Conservation (phyloP, 495 filamentous ascomycete genomes). For the Aspergillus avenaceus region DNA sequence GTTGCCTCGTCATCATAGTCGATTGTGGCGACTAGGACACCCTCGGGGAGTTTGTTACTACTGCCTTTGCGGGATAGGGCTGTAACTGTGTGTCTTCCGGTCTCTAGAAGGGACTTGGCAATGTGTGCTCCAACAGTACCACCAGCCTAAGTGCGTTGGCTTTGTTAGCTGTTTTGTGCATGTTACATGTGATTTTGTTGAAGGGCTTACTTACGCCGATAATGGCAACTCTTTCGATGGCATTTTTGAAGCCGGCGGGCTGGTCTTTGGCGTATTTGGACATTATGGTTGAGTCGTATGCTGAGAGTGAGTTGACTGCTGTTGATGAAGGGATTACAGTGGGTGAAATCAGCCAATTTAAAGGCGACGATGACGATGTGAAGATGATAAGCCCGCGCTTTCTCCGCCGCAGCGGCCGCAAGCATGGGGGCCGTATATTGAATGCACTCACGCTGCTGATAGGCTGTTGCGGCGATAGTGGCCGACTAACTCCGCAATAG, state of each 20-base stretch:
- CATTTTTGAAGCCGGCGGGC: slow-evolving; percentile 35
- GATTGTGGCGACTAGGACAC: slow-evolving; percentile 38
- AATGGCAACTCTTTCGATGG: slow-evolving; percentile 44
- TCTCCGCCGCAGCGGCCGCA: slow-evolving; percentile 18
- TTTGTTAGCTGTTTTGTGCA: slow-evolving; percentile 12
- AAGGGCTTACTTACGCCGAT: slow-evolving; percentile 37
- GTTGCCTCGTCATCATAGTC: slow-evolving; percentile 46
- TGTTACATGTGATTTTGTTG: not conserved
- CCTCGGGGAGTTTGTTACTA: slow-evolving; percentile 36
- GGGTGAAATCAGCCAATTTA: not conserved
- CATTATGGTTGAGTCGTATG: slow-evolving; percentile 3
- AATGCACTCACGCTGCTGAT: not conserved
- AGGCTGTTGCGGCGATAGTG: slow-evolving; percentile 8
- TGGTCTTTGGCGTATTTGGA: slow-evolving; percentile 30
- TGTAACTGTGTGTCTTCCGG: slow-evolving; percentile 49
- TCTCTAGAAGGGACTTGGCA: slow-evolving; percentile 42
- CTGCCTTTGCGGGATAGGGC: slow-evolving; percentile 50
- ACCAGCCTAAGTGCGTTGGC: slow-evolving; percentile 48
- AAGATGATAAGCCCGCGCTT: slow-evolving; percentile 1
- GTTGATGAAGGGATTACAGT: not conserved
- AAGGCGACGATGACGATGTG: not conserved
- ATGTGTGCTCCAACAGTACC: slow-evolving; percentile 56
- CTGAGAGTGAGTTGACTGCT: slow-evolving; percentile 6
- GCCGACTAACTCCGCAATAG: slow-evolving; percentile 21
- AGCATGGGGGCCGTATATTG: no score